Base-by-base conservation (phyloP, 148 eudicot species). In the Vaccinium darrowii region DNA sequence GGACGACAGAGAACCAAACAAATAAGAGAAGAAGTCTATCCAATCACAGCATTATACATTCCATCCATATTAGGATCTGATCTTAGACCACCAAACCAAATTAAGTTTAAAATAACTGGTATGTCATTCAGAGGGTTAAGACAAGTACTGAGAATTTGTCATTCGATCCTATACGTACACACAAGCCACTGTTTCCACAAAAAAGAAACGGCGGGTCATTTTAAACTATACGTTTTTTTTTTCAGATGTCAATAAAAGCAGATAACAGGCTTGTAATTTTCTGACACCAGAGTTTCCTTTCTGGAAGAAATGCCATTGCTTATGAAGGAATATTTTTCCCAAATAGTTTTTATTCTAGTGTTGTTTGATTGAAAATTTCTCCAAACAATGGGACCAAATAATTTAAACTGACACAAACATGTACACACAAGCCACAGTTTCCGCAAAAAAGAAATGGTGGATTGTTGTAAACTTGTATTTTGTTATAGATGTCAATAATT, bases 1-100 rank as follows among this genome's bases (percentile, higher is more conserved):
- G 43, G 39, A 8, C 2, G 15, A 39, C 3, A 21, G 13, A 58
- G 4, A 62, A 27, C 50, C 50, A 57, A 63, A 63, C 25, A 8
- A 39, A 67, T 51, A 69, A 82, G 8, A 69, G 8, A 47, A 63
- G 33, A 21, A 21, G 12, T 50, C 12, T 15, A 49, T 65, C 73
- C 84, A 62, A 14, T 60, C 9, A 36, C 57, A 63, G 43, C 36
- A 65, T 43, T 62, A 81, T 49, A 65, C 11, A 21, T 15, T 65
- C 56, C 56, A 63, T 63, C 8, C 36, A 12, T 11, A 63, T 23
- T 63, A 52, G 47, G 56, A 81, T 79, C 8, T 63, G 43, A 39
- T 47, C 75, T 62, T 21, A 63, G 14, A 79, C 50, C 82, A 57
- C 27, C 30, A 62, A 81, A 81, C 9, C 56, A 65, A 81, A 65